Percentiles rank a stretch among this genome's conserved stretches.
Evolutionary conservation across 306 rosid species (phyloP).

Genomic region (Parietaria judaica): DNA sequence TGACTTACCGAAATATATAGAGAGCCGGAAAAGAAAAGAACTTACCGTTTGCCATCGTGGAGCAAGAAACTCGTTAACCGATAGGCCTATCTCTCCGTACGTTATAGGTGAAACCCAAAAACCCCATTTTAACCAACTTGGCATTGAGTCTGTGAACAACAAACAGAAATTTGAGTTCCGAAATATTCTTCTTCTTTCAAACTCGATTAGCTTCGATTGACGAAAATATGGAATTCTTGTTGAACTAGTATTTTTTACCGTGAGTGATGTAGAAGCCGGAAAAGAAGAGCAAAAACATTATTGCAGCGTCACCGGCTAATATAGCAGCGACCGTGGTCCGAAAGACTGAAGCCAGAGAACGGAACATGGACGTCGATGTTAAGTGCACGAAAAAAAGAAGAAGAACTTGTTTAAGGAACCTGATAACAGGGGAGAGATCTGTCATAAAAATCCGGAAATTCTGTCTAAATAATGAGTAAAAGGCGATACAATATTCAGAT

Average conservation of each 20-base stretch:
- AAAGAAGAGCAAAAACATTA: conserved; percentile 21
- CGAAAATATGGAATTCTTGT: not conserved
- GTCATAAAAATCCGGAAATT: too few relatives aligned
- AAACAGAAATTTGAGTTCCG: not conserved
- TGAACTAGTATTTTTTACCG: conserved; percentile 11
- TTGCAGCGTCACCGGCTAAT: conserved; percentile 21
- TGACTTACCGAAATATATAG: not conserved
- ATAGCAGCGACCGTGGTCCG: conserved; percentile 13
- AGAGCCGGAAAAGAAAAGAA: not conserved
- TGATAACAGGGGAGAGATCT: not conserved
- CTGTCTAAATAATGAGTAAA: too few relatives aligned
- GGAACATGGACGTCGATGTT: conserved; percentile 28
- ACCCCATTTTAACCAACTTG: conserved; percentile 34
- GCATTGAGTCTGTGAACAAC: conserved; percentile 21
- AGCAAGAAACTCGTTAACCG: conserved; percentile 32
- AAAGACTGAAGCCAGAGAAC: conserved; percentile 29
- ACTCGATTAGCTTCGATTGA: not conserved
- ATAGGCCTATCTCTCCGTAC: conserved; percentile 39
- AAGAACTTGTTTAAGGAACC: conserved; percentile 29
- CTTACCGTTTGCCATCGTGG: conserved; percentile 35
- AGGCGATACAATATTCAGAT: not conserved
- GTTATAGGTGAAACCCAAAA: conserved; percentile 37
- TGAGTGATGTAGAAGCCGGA: conserved; percentile 29
- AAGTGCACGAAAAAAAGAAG: conserved; percentile 26
- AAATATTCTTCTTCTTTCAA: too few relatives aligned